Conservation (phyloP, 2,329 filamentous ascomycete species). For the Cercospora canescens region DNA sequence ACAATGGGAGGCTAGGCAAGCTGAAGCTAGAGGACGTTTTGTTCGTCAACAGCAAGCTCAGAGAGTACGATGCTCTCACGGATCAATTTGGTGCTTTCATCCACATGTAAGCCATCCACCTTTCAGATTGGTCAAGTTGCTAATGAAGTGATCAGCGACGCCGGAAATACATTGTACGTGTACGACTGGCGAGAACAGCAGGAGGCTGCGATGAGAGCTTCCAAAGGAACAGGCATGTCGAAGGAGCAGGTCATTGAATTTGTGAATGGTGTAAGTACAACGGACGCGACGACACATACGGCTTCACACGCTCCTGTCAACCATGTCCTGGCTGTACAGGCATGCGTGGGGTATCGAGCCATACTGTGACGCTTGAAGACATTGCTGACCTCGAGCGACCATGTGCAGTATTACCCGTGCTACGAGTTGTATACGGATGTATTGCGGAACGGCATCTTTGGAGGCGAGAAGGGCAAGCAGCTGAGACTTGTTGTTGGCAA, state of each 20-base stretch:
- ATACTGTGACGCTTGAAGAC: not conserved
- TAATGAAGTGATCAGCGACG: conserved; percentile 53
- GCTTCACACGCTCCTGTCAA: conserved; percentile 27
- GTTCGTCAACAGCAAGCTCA: conserved; percentile 61
- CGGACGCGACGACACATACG: no score
- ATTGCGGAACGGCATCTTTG: conserved; percentile 52
- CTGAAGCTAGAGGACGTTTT: conserved; percentile 58
- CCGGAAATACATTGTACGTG: conserved; percentile 71
- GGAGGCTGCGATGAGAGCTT: conserved; percentile 67
- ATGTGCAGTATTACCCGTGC: conserved; percentile 46
- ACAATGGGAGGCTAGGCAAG: conserved; percentile 54
- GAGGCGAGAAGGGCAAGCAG: conserved; percentile 46
- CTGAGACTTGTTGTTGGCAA: conserved; percentile 52
- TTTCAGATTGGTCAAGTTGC: not conserved
- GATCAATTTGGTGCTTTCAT: conserved; percentile 63
- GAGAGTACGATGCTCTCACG: conserved; percentile 60
- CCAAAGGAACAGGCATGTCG: conserved; percentile 76
- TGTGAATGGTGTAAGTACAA: conserved; percentile 55
- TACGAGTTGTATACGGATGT: conserved; percentile 57
- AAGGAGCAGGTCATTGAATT: conserved; percentile 77
- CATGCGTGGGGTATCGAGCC: no score
- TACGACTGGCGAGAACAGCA: conserved; percentile 84
- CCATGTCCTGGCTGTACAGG: no score
- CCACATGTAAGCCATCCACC: conserved; percentile 55
- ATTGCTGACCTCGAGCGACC: conserved; percentile 15